Evolutionary conservation across 352 stramenopile species (phyloP), one percentile per base, ranked within the genome.

Genomic region (Phytophthora melonis): DNA sequence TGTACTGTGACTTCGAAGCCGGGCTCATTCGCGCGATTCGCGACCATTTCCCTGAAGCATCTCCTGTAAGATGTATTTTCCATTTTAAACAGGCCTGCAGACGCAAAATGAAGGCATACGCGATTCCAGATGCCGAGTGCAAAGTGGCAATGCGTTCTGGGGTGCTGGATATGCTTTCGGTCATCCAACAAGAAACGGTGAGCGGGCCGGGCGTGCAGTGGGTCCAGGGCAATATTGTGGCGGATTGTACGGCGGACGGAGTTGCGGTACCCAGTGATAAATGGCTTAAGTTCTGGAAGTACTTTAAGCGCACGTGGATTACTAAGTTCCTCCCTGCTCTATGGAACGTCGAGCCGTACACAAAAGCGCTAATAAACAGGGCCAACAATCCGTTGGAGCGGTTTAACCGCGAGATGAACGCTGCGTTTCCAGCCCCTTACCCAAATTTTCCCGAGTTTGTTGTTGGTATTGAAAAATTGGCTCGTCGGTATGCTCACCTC

Each of bases 1-100:
- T 68, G 7, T 68, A 68, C 8, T 61, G 61, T 16, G 50, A 68
- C 10, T 68, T 68, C 25, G 61, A 68, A 56, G 50, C 50, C 7
- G 50, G 50, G 30, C 32, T 68, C 7, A 54, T 55, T 8, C 25
- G 36, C 27, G 34, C 50, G 0, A 54, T 68, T 6, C 11, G 14
- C 11, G 32, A n/a, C 14, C 14, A n/a, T 18, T 47, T 47, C 14
- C 11, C 39, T 47, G 39, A 47, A 6, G 39, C 39, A 16, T 16
- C 5, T 3, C 10, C 7, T 5, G 14, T 47, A 6, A 11, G 39
- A 16, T 47, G 39, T 5, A 2, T 47, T n/a, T 47, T 47, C 14
- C 39, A 47, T 47, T 47, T 47, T 18, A 47, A 47, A n/a, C 39
- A 47, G 39, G 39, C 39, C 11, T 47, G 39, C 14, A 47, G 39